Evolutionary conservation across 2,329 filamentous ascomycete genomes (phyloP), one percentile per base, ranked within the genome.

Genomic region (Pestalotiopsis sp.): DNA sequence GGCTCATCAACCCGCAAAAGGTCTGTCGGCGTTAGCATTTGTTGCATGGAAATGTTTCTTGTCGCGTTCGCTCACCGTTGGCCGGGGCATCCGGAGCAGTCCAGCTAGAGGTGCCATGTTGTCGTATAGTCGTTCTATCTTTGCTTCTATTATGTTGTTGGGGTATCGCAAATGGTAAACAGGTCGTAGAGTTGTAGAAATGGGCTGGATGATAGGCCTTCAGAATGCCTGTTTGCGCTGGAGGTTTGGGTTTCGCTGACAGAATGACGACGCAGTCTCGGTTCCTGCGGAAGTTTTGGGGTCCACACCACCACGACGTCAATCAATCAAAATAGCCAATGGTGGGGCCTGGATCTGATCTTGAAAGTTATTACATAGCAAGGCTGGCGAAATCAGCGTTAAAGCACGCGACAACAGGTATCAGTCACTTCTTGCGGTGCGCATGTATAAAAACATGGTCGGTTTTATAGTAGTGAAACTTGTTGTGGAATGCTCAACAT

Each of bases 1-100:
- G 90, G 77, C 92, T 93, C 84, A 97, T 92, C 76, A 94, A 85
- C 78, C 93, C 93, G 73, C 97, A 88, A 79, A 97, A 95, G 61
- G 90, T 91, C 94, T 97, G 78, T 65, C 64, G 14, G 7, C 39
- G 58, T 64, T 45, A 57, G 63, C 38, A 25, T 11, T 41, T 23
- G 58, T 68, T 64, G 66, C 57, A 67, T 68, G 36, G 67, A 69
- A 49, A 71, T 63, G 68, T 64, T 63, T 6, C 64, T 52, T 59
- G 58, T 45, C 27, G 52, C 27, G 65, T 41, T 52, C 11, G 56
- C 62, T 52, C 20, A 70, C 68, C 63, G 68, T 66, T 36, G 68
- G 68, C 63, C 68, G 66, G 13, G 68, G 68, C 56, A 70, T 27
- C 68, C 63, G 45, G 12, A 68, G 68, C 63, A 70, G 52, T 59